A percentile compares a stretch with the other conserved stretches of the same genome.
Evolutionary conservation across 2,329 filamentous ascomycete genomes (phyloP).

Genomic region (Neurospora sp.): DNA sequence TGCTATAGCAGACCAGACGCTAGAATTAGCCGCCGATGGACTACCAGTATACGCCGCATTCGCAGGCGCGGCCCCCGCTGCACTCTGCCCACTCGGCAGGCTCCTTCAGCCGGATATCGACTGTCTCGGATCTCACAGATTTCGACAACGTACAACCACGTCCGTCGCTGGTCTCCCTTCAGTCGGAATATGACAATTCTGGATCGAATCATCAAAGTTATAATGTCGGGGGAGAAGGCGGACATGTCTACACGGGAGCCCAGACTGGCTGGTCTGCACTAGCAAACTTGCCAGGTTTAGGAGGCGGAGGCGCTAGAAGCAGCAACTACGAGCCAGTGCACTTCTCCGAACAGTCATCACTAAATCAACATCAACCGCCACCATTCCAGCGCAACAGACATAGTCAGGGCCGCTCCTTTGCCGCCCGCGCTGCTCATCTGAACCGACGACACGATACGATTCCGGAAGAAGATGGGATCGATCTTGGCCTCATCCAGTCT

Average conservation of each 20-base stretch:
- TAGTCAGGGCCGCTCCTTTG: conserved; percentile 7
- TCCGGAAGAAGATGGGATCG: conserved; percentile 29
- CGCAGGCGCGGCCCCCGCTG: conserved; percentile 11
- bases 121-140: conserved; percentile 22
- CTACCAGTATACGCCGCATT: conserved; percentile 3
- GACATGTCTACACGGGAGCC: conserved; percentile 9
- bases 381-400: neutral
- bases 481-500: conserved; percentile 31
- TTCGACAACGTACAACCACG: conserved; percentile 23
- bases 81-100: conserved; percentile 12
- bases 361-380: conserved; percentile 1
- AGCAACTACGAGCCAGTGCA: conserved; percentile 15
- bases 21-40: conserved; percentile 13
- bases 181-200: conserved; percentile 19
- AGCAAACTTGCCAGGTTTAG: conserved; percentile 3
- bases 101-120: conserved; percentile 20
- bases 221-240: conserved; percentile 14
- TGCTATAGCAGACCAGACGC: neutral
- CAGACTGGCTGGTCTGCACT: conserved; percentile 12
- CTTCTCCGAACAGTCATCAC: neutral
- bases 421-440: conserved; percentile 6
- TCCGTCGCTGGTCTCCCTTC: conserved; percentile 31
- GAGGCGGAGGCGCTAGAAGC: neutral
- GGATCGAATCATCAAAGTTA: conserved; percentile 1
- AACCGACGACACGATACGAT: conserved; percentile 22